Evolutionary conservation across 148 eudicot genomes (phyloP), one percentile per base, ranked within the genome.

Genomic region (Fagopyrum homotropicum): DNA sequence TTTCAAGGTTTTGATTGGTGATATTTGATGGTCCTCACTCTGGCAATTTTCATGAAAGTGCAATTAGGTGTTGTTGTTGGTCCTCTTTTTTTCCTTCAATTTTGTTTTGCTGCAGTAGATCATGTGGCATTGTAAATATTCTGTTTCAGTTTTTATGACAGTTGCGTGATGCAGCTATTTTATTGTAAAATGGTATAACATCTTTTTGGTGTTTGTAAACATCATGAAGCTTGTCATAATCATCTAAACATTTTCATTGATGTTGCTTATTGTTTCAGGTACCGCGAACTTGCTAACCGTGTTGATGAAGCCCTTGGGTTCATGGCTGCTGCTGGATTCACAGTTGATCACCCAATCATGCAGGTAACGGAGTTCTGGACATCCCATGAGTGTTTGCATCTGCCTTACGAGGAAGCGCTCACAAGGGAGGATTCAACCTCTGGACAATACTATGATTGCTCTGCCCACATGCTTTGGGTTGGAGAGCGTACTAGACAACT

Each of bases 241-340:
- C 2, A 19, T 57, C 63, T 57, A 29, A 57, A 19, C 29, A 52
- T 29, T 49, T 49, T 57, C 35, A 57, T 19, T 6, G 4, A 1
- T 17, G 63, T 19, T 7, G 66, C 11, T 49, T 49, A 49, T 8
- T 49, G 52, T 8, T 9, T 17, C 69, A 93, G 98, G 87, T 93
- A 93, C 82, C 96, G 86, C 61, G 98, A 93, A 80, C 84, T 93
- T 57, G 98, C 96, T 72, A 81, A 81, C 78, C 89, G 92, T 35
- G 98, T 93, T 69, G 98, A 93, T 22, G 98, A 93, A 81, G 97
- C 98, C 60, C 88, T 93, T 63, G 98, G 96, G 77, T 93, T 93
- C 75, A 93, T 93, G 98, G 77, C 91, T 78, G 98, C 98, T 85
- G 92, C 92, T 52, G 96, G 98, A 35, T 89, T 93, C 40, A 89